phyloP scores from a whole-genome alignment of 1,284 basidiomycete genomes.

The Microbotryomycetes sp. region DNA sequence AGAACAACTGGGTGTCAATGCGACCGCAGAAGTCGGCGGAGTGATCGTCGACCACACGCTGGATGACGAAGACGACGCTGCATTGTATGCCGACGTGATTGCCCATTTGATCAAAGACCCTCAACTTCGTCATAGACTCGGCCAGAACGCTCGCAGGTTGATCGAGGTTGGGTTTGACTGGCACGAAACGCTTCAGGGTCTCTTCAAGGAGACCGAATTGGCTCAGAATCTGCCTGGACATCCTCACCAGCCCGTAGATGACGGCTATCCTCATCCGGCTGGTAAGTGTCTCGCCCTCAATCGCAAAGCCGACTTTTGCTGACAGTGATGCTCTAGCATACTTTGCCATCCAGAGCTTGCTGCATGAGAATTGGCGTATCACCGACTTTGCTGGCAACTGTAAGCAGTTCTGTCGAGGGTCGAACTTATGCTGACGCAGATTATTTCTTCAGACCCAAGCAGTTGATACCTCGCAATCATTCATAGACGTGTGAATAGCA shows the following conservation, averaged over 20 bases:
- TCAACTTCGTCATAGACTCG: not conserved
- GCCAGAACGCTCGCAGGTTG: slow-evolving; percentile 15
- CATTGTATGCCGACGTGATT: slow-evolving; percentile 19
- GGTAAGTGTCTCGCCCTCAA: slow-evolving; percentile 1
- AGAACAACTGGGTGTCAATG: slow-evolving; percentile 20
- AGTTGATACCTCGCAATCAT: not conserved
- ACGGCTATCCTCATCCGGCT: slow-evolving; percentile 15
- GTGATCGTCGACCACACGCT: slow-evolving; percentile 24
- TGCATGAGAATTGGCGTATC: slow-evolving; percentile 5
- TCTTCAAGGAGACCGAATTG: slow-evolving; percentile 16
- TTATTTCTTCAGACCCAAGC: not conserved
- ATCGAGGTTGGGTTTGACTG: slow-evolving; percentile 23
- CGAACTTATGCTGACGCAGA: too few relatives aligned
- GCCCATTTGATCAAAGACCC: slow-evolving; percentile 10
- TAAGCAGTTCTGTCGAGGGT: not conserved
- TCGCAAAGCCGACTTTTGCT: not conserved
- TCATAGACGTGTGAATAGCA: not conserved
- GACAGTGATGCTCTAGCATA: not conserved
- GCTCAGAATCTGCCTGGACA: slow-evolving; percentile 9
- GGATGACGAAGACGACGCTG: slow-evolving; percentile 7
- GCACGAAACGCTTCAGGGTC: slow-evolving; percentile 8
- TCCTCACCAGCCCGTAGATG: not conserved
- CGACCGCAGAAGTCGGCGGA: slow-evolving; percentile 10
- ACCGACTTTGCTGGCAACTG: not conserved
- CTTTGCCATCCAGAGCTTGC: slow-evolving; percentile 16